Percentiles rank a stretch among this genome's conserved stretches.
These are phyloP conservation scores for Amylostereum areolatum DNA, from an alignment of 1,284 basidiomycete genomes.

Conservation along the genomic window DNA sequence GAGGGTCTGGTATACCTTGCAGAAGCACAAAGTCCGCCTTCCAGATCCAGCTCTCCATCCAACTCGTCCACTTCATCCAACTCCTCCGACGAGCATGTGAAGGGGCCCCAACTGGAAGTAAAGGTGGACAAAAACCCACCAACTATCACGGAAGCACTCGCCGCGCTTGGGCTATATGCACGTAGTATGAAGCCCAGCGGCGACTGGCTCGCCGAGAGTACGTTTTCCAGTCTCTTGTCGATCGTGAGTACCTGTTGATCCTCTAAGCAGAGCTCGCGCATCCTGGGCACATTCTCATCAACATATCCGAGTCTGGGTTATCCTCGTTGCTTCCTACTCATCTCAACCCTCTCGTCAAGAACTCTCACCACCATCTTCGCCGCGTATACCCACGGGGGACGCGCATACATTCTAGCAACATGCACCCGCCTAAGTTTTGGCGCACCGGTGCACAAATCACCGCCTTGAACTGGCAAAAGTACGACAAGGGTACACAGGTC, in stretches of 20 bases:
- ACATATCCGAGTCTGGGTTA: slow-evolving; percentile 51
- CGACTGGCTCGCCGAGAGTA: slow-evolving; percentile 41
- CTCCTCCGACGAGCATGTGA: no score
- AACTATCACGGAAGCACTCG: slow-evolving; percentile 42
- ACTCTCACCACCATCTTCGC: slow-evolving; percentile 41
- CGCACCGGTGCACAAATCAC: slow-evolving; percentile 54
- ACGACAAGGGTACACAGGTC: slow-evolving; percentile 21
- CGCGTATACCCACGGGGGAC: slow-evolving; percentile 57
- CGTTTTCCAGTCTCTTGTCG: slow-evolving; percentile 7
- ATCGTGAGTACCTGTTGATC: not conserved
- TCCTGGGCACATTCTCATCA: slow-evolving; percentile 47
- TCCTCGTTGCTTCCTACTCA: slow-evolving; percentile 32
- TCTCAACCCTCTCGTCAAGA: slow-evolving; percentile 28
- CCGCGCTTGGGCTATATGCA: slow-evolving; percentile 47
- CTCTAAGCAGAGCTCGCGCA: slow-evolving; percentile 26
- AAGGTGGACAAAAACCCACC: slow-evolving; percentile 6
- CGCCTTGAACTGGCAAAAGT: slow-evolving; percentile 61
- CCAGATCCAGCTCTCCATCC: slow-evolving; percentile 3
- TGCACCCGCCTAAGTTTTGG: slow-evolving; percentile 52
- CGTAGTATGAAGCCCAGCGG: slow-evolving; percentile 52
- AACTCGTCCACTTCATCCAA: not conserved
- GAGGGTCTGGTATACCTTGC: not conserved
- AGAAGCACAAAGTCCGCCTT: not conserved
- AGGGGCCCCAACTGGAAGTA: not conserved
- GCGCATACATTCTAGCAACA: slow-evolving; percentile 49